phyloP scores from a whole-genome alignment of 495 filamentous ascomycete genomes.

The Podospora sp. region DNA sequence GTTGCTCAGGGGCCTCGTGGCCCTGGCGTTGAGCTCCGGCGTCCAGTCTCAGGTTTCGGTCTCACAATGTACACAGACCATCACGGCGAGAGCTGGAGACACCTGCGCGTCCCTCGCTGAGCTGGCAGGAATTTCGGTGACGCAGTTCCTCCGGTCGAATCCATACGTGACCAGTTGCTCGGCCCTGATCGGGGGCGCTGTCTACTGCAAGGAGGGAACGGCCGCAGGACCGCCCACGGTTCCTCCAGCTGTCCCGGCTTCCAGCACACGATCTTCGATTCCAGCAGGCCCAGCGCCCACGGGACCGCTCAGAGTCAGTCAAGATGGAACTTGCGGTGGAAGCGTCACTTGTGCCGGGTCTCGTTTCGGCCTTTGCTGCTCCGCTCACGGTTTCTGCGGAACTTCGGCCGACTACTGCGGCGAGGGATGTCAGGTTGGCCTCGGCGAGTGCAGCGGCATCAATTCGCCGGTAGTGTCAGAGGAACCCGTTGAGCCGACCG shows the following conservation, averaged over 20 bases:
- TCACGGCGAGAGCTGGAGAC: constrained; percentile 32
- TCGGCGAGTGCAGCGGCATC: constrained; percentile 36
- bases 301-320: constrained; percentile 22
- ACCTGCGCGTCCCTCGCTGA: constrained; percentile 32
- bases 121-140: constrained; percentile 32
- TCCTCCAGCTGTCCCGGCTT: background rate
- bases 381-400: constrained; percentile 44
- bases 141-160: constrained; percentile 34
- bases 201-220: constrained; percentile 32
- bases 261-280: background rate
- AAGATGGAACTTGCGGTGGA: constrained; percentile 43
- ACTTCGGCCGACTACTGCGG: constrained; percentile 43
- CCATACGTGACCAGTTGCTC: constrained; percentile 32
- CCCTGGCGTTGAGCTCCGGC: constrained; percentile 20
- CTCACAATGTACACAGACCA: constrained; percentile 22
- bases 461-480: constrained; percentile 4
- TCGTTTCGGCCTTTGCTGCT: constrained; percentile 46
- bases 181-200: constrained; percentile 20
- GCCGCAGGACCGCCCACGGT: constrained; percentile 10
- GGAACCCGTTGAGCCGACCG: background rate
- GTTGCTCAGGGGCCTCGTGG: constrained; percentile 18
- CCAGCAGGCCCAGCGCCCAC: background rate
- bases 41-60: constrained; percentile 12
- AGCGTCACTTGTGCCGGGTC: constrained; percentile 47
- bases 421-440: constrained; percentile 41